Evolutionary conservation across 2,329 filamentous ascomycete species (phyloP).

Genomic region (Dothistroma pini): DNA sequence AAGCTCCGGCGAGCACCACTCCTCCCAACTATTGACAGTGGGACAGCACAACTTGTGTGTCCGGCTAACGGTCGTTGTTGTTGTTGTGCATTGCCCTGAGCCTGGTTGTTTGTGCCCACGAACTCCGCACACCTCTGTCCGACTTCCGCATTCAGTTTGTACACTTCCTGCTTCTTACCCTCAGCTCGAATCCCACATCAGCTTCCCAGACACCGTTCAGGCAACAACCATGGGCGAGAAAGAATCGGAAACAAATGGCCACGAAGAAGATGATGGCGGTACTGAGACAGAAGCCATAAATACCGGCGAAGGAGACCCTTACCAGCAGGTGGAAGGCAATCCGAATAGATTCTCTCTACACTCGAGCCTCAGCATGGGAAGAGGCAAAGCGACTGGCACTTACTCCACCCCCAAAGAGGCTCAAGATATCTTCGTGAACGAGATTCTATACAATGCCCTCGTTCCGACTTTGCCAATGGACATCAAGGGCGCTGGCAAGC

Average conservation of each 20-base stretch:
- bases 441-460: constrained; percentile 44
- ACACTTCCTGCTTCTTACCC: background rate
- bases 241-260: background rate
- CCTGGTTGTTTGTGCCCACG: background rate
- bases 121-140: background rate
- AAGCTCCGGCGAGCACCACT: background rate
- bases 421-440: constrained; percentile 35
- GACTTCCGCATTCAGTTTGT: background rate
- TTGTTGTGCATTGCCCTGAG: background rate
- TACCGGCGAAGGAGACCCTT: background rate
- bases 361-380: background rate
- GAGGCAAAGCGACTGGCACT: background rate
- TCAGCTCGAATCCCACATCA: background rate
- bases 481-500: constrained; percentile 38
- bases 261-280: background rate
- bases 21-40: background rate
- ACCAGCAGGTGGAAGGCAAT: background rate
- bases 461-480: constrained; percentile 39
- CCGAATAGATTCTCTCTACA: constrained; percentile 3
- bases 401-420: constrained; percentile 24
- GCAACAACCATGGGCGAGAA: background rate
- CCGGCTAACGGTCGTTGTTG: background rate
- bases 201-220: background rate
- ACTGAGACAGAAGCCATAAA: background rate
- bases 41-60: background rate